These are phyloP conservation scores for Chlorophyllum brunneum DNA, from an alignment of 768 basidiomycete species.

Conservation along the genomic window DNA sequence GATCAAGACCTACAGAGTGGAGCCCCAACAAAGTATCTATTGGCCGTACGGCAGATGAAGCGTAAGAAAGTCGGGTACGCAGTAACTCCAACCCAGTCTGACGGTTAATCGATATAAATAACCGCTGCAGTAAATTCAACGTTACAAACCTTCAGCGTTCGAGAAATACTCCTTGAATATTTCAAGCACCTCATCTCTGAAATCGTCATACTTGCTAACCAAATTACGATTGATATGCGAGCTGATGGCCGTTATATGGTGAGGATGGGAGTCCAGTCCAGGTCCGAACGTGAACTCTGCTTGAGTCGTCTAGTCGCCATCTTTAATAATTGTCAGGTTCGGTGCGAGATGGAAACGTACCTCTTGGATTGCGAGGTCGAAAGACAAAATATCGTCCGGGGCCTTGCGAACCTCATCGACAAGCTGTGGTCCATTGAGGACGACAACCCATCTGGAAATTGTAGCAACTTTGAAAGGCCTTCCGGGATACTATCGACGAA, in stretches of 20 bases:
- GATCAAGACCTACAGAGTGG: slow-evolving; percentile 35
- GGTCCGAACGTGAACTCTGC: slow-evolving; percentile 6
- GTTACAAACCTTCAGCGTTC: background rate
- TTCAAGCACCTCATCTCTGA: slow-evolving; percentile 7
- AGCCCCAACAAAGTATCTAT: slow-evolving; percentile 42
- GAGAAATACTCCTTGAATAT: slow-evolving; percentile 22
- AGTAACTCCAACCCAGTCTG: slow-evolving; percentile 33
- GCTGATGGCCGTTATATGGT: slow-evolving; percentile 4
- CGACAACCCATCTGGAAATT: slow-evolving; percentile 33
- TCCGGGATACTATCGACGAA: slow-evolving; percentile 17
- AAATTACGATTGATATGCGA: slow-evolving; percentile 19
- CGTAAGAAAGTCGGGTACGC: slow-evolving; percentile 25
- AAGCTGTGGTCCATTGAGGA: slow-evolving; percentile 25
- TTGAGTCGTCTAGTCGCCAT: background rate
- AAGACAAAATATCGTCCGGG: slow-evolving; percentile 33
- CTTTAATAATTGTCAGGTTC: slow-evolving; percentile 17
- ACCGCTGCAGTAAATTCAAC: background rate
- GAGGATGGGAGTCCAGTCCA: slow-evolving; percentile 6
- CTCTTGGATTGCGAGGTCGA: slow-evolving; percentile 24
- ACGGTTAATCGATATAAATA: background rate
- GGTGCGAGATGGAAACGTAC: slow-evolving; percentile 26
- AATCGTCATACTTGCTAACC: background rate
- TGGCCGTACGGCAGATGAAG: slow-evolving; percentile 34
- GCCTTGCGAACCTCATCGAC: slow-evolving; percentile 39
- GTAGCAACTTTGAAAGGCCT: slow-evolving; percentile 24